Evolutionary conservation across 2,329 filamentous ascomycete species (phyloP), one percentile per base, ranked within the genome.

Genomic region (Alternaria metachromatica): DNA sequence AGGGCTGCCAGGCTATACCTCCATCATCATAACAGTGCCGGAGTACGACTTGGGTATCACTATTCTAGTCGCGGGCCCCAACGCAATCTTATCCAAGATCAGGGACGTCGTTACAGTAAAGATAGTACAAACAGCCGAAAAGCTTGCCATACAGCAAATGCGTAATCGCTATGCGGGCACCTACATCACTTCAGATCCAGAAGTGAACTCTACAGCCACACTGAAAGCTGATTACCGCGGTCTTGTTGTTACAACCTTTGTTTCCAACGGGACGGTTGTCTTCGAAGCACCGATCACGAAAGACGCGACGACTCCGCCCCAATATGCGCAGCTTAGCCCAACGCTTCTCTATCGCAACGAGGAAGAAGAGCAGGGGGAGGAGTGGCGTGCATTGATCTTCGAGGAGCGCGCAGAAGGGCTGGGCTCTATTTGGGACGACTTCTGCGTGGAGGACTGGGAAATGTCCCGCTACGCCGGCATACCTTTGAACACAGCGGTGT

Each of bases 1-100:
- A 6, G 79, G 80, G 0, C 64, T 83, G 1, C 82, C 82, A 2
- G 80, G 80, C 3, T 85, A 85, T 54, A 70, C 69, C 5, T 81
- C 80, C 3, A 71, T 74, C 6, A 80, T 84, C 49, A 73, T 80
- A 11, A 57, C 80, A 7, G 67, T 83, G 1, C 82, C 83, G 0
- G 82, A 84, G 26, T 84, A 83, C 58, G 80, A 81, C 18, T 70
- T 85, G 1, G 76, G 81, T 3, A 72, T 84, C 46, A 83, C 81
- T 2, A 76, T 84, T 8, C 72, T 84, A 58, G 76, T 75, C 18
- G 80, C 71, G 43, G 76, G 80, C 7, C 62, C 72, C 1, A 6
- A 11, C 7, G 57, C 57, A 1, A 43, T 46, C 20, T 26, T 55
- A 3, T 7, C 45, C 78, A 65, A 70, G n/a, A 51, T 81, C 8